These are phyloP conservation scores for Coemansia sp. DNA, from an alignment of 192 early-diverging fungal species.

Conservation along the genomic window DNA sequence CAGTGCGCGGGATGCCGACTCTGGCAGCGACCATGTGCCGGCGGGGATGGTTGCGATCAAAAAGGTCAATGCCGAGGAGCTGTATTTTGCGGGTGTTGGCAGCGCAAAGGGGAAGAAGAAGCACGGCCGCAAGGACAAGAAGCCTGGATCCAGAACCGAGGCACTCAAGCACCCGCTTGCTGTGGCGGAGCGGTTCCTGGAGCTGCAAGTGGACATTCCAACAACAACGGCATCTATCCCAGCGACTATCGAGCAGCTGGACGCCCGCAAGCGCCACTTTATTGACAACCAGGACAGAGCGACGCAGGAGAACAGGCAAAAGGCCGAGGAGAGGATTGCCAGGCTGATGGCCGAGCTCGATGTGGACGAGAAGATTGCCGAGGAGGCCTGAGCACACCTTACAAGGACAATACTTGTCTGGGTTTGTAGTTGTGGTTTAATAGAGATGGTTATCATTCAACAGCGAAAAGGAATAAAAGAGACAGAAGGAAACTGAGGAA, in stretches of 20 bases:
- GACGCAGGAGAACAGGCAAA: slow-evolving; percentile 84
- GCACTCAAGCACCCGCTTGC: slow-evolving; percentile 70
- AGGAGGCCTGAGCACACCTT: slow-evolving; percentile 8
- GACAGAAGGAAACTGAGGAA: neutral
- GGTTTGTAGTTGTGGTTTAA: neutral
- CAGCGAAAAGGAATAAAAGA: neutral
- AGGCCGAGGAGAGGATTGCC: slow-evolving; percentile 83
- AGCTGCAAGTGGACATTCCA: slow-evolving; percentile 80
- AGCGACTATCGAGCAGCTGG: slow-evolving; percentile 69
- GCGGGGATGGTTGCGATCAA: slow-evolving; percentile 76
- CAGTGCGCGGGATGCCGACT: slow-evolving; percentile 60
- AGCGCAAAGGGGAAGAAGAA: slow-evolving; percentile 61
- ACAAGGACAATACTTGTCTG: no score
- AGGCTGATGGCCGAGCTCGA: slow-evolving; percentile 63
- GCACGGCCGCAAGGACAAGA: slow-evolving; percentile 63
- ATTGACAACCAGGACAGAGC: slow-evolving; percentile 72
- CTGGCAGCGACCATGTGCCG: slow-evolving; percentile 60
- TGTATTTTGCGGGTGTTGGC: slow-evolving; percentile 68
- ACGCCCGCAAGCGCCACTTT: slow-evolving; percentile 70
- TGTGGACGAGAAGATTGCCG: slow-evolving; percentile 49
- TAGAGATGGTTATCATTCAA: slow-evolving; percentile 7
- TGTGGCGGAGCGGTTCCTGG: slow-evolving; percentile 76
- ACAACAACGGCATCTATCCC: slow-evolving; percentile 67
- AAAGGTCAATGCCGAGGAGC: slow-evolving; percentile 72
- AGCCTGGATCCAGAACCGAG: slow-evolving; percentile 49